These are phyloP conservation scores for Acrocalymma vagum DNA, from an alignment of 2,329 filamentous ascomycete species.

Conservation along the genomic window DNA sequence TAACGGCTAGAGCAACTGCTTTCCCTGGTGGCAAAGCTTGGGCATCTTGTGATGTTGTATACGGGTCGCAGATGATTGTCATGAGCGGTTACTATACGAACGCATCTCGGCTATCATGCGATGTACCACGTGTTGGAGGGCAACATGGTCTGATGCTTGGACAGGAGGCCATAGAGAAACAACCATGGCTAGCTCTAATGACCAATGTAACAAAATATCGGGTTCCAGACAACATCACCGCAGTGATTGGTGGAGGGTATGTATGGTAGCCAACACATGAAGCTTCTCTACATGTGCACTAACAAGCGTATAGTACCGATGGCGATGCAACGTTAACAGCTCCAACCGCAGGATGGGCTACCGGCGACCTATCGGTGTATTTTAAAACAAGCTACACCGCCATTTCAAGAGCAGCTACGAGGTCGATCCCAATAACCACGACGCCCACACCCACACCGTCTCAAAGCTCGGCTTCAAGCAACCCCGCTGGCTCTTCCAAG, in stretches of 20 bases:
- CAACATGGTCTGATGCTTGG: conserved; percentile 63
- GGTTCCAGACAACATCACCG: conserved; percentile 57
- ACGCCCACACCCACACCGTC: conserved; percentile 15
- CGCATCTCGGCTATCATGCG: conserved; percentile 57
- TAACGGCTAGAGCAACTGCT: conserved; percentile 32
- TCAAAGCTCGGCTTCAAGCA: conserved; percentile 3
- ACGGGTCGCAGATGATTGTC: conserved; percentile 66
- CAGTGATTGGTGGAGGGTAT: conserved; percentile 50
- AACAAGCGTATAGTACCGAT: conserved; percentile 33
- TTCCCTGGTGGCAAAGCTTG: conserved; percentile 52
- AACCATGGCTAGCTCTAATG: conserved; percentile 35
- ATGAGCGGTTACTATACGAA: conserved; percentile 63
- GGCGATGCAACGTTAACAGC: conserved; percentile 62
- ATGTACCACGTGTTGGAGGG: conserved; percentile 60
- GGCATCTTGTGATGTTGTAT: conserved; percentile 64
- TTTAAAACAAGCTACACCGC: conserved; percentile 59
- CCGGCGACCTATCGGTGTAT: conserved; percentile 59
- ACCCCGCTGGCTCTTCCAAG: conserved; percentile 2
- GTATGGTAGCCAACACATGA: conserved; percentile 2
- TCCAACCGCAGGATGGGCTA: conserved; percentile 58
- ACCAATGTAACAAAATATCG: conserved; percentile 32
- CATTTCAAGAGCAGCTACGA: conserved; percentile 57
- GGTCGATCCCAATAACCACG: conserved; percentile 38
- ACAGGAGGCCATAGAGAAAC: conserved; percentile 43
- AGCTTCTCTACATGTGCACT: conserved; percentile 6